Base-by-base conservation (phyloP, 129 eudicot species). In the Flaveria sonorensis region DNA sequence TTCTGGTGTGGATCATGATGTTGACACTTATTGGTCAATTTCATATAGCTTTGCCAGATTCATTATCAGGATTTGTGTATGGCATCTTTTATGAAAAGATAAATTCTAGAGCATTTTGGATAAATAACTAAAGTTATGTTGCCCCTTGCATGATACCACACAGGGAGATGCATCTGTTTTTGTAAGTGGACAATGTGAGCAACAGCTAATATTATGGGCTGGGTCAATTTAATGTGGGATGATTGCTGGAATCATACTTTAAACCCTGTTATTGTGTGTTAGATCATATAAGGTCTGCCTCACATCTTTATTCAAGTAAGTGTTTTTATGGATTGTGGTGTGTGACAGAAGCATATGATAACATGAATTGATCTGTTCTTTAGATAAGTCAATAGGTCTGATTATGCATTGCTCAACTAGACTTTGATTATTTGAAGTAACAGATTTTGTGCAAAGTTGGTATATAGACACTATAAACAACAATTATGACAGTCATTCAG, bases 31-130 rank as follows among this genome's bases (percentile, higher is more conserved):
- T 62, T 47, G 10, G 63, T 75, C 62, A 63, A 28, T 63, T 50
- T 63, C 79, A 63, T 75, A 18, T 75, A 63, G 71, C 47, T 47
- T 75, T 75, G 72, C 72, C n/a, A 65, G 75, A 13, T 47, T 78
- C 70, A 57, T 70, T 55, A 28, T 59, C 64, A 46, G 30, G 53
- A 42, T 59, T 45, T 60, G 71, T 32, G 48, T 30, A 18, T 57
- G 70, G n/a, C 40, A 42, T 60, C 18, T 62, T 62, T 79, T 47
- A 61, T 48, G 64, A 79, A 79, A 60, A 79, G 66, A 19, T n/a
- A 15, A 15, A 50, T 50, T 70, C 10, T 59, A 46, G 59, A 77
- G 40, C 7, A 40, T 70, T 32, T 26, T 18, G n/a, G 36, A 48
- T 70, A 47, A 4, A 26, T 18, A 70, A 20, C 20, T 18, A 52